Conservation (phyloP, 163 green algal genomes). For the Scenedesmus sp. region DNA sequence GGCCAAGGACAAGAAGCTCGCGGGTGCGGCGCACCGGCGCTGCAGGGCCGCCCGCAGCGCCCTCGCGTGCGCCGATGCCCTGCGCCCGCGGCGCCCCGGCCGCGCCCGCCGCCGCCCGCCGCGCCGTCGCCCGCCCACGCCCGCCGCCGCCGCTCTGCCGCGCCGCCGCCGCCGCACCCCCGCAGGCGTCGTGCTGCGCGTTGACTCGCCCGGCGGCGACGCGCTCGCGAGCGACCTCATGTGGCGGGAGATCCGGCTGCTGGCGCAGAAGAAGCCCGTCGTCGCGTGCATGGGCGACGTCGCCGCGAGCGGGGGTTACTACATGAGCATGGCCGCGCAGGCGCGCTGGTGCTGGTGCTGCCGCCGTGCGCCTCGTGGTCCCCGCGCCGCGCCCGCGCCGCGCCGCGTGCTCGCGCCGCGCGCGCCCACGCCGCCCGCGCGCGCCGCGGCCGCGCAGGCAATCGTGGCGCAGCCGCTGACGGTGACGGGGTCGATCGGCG, state of each 20-base stretch:
- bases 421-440: no score
- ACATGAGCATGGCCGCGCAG: conserved; percentile 73
- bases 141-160: no score
- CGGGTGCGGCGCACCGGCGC: conserved; percentile 67
- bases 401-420: no score
- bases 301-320: conserved; percentile 94
- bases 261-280: conserved; percentile 89
- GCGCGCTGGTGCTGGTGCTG: conserved; percentile 53
- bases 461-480: conserved; percentile 93
- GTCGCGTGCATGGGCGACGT: conserved; percentile 96
- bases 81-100: no score
- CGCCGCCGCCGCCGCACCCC: conserved; percentile 15
- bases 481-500: conserved; percentile 94
- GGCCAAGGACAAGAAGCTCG: conserved; percentile 71
- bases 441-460: conserved; percentile 52
- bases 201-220: conserved; percentile 93
- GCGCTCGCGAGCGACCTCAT: conserved; percentile 92
- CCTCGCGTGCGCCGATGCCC: no score
- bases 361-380: not conserved
- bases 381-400: no score
- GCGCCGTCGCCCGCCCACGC: no score
- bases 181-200: conserved; percentile 83
- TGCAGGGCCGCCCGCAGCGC: not conserved
- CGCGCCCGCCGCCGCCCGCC: no score
- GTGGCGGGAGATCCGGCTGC: conserved; percentile 84